These are phyloP conservation scores for Actinomortierella ambigua DNA, from an alignment of 371 early-diverging fungal species.

Conservation along the genomic window DNA sequence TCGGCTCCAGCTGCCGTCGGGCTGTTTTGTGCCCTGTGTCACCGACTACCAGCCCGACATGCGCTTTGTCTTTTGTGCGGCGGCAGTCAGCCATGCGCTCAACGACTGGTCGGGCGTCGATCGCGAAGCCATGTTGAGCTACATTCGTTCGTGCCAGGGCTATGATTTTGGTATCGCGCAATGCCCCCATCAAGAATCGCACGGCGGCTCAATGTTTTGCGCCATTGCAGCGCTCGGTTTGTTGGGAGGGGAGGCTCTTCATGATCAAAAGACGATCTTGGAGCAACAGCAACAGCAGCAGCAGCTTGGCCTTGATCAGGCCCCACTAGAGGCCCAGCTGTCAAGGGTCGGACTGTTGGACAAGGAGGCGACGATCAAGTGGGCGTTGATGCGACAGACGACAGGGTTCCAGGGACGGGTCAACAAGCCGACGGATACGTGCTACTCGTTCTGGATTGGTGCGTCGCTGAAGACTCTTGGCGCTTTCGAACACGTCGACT, in stretches of 20 bases:
- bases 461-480: conserved; percentile 74
- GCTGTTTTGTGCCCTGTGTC: conserved; percentile 23
- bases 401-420: conserved; percentile 93
- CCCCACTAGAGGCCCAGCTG: conserved; percentile 10
- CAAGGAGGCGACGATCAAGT: conserved; percentile 66
- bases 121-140: conserved; percentile 59
- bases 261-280: conserved; percentile 24
- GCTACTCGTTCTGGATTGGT: conserved; percentile 99
- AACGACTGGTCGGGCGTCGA: conserved; percentile 91
- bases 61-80: conserved; percentile 92
- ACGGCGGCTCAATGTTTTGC: conserved; percentile 93
- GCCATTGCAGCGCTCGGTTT: conserved; percentile 87
- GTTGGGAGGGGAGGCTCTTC: conserved; percentile 57
- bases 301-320: conserved; percentile 5
- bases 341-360: conserved; percentile 57
- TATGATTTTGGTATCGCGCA: conserved; percentile 88
- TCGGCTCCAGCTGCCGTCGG: conserved; percentile 63
- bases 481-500: conserved; percentile 67
- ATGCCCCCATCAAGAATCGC: conserved; percentile 82
- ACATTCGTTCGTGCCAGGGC: conserved; percentile 70
- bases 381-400: conserved; percentile 81
- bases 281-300: conserved; percentile 1
- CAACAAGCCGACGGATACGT: conserved; percentile 93
- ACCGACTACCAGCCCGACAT: conserved; percentile 76
- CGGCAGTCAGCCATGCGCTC: conserved; percentile 79